Percentiles rank a stretch among this genome's conserved stretches.
These are phyloP conservation scores for Plasmodium chabaudi DNA, from an alignment of 169 alveolate genomes.

Conservation along the genomic window DNA sequence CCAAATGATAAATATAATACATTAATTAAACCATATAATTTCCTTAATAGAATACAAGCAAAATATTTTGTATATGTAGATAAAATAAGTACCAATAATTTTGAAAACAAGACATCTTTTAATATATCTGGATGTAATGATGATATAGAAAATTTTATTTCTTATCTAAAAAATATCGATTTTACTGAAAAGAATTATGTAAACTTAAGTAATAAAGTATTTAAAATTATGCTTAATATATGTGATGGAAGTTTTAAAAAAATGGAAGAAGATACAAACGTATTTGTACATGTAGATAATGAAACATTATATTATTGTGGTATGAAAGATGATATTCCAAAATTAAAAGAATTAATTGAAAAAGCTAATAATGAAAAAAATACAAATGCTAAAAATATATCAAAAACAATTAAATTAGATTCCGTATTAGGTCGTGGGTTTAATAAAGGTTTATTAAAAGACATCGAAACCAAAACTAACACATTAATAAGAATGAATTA, in stretches of 20 bases:
- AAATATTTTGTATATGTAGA: constrained; percentile 62
- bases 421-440: constrained; percentile 62
- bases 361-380: constrained; percentile 49
- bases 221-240: constrained; percentile 56
- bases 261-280: constrained; percentile 73
- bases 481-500: constrained; percentile 62
- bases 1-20: constrained; percentile 43
- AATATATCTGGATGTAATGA: constrained; percentile 46
- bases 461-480: constrained; percentile 32
- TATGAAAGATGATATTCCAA: constrained; percentile 46
- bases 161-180: constrained; percentile 19
- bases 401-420: constrained; percentile 44
- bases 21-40: constrained; percentile 54
- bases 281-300: constrained; percentile 49
- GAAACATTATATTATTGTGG: constrained; percentile 65
- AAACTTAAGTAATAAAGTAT: constrained; percentile 17
- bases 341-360: constrained; percentile 58
- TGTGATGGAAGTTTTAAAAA: constrained; percentile 52
- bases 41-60: constrained; percentile 21
- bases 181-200: constrained; percentile 50
- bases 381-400: constrained; percentile 19
- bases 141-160: constrained; percentile 58
- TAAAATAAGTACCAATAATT: constrained; percentile 23
- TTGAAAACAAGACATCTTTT: constrained; percentile 21
- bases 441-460: constrained; percentile 48